Evolutionary conservation across 345 rosid genomes (phyloP).

Genomic region (Dipteronia sinensis): DNA sequence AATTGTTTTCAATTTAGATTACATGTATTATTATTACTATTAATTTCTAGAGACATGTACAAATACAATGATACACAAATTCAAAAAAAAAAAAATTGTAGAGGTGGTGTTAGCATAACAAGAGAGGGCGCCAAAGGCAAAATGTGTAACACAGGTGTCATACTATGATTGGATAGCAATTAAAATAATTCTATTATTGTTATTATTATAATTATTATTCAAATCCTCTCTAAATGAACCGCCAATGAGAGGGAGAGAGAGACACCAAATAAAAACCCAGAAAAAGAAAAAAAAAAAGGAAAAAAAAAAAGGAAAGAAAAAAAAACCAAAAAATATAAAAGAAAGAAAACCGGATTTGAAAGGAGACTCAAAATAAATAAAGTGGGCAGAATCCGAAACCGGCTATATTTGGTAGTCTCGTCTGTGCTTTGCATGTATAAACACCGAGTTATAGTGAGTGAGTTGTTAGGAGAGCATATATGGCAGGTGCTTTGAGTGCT

Average conservation of each 20-base stretch:
- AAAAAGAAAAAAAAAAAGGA: background rate
- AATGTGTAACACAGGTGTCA: background rate
- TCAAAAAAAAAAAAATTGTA: too few species aligned
- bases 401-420: background rate
- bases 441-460: constrained; percentile 9
- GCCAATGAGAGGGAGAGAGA: background rate
- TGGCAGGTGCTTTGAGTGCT: background rate
- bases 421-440: constrained; percentile 20
- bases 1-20: too few species aligned
- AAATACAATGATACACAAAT: too few species aligned
- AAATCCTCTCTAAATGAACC: background rate
- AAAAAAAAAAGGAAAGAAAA: background rate
- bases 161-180: background rate
- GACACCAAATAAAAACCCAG: background rate
- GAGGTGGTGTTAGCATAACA: background rate
- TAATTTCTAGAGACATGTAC: too few species aligned
- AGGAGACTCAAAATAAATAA: constrained; percentile 4
- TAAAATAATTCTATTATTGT: background rate
- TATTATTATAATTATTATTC: background rate
- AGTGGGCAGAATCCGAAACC: constrained; percentile 18
- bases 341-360: constrained; percentile 9
- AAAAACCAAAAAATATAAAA: background rate
- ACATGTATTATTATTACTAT: too few species aligned
- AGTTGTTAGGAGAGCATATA: background rate
- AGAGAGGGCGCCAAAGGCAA: background rate